Evolutionary conservation across 176 grass and related monocot genomes (phyloP).

Genomic region (Otatea glauca): DNA sequence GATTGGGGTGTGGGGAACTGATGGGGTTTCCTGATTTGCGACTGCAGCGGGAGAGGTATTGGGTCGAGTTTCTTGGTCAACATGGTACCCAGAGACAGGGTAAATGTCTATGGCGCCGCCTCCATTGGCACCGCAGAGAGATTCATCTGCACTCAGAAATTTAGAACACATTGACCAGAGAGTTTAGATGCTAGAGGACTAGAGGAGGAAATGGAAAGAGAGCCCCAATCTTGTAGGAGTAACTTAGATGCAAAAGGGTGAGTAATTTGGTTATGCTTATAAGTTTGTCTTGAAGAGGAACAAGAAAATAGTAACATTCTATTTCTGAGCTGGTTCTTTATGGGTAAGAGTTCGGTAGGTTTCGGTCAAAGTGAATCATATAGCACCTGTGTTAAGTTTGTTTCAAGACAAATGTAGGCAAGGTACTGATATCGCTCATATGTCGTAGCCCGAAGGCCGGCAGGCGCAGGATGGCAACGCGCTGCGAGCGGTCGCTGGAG

Average conservation of each 20-base stretch:
- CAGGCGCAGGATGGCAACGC: no score
- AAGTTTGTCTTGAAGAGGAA: neutral
- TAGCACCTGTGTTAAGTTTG: neutral
- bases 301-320: neutral
- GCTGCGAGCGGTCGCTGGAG: no score
- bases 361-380: neutral
- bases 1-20: slow-evolving; percentile 4
- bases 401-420: neutral
- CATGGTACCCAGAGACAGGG: slow-evolving; percentile 53
- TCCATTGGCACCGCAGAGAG: neutral
- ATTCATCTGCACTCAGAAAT: neutral
- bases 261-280: neutral
- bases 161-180: no score
- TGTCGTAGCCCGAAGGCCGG: no score
- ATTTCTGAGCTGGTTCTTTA: neutral
- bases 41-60: neutral
- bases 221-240: no score
- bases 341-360: neutral
- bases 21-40: neutral
- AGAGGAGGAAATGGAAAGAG: no score
- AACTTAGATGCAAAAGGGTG: slow-evolving; percentile 28
- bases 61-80: neutral
- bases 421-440: neutral
- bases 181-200: no score
- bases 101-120: neutral